phyloP scores from a whole-genome alignment of 2,329 filamentous ascomycete species.

The Xenoacremonium recifei region DNA sequence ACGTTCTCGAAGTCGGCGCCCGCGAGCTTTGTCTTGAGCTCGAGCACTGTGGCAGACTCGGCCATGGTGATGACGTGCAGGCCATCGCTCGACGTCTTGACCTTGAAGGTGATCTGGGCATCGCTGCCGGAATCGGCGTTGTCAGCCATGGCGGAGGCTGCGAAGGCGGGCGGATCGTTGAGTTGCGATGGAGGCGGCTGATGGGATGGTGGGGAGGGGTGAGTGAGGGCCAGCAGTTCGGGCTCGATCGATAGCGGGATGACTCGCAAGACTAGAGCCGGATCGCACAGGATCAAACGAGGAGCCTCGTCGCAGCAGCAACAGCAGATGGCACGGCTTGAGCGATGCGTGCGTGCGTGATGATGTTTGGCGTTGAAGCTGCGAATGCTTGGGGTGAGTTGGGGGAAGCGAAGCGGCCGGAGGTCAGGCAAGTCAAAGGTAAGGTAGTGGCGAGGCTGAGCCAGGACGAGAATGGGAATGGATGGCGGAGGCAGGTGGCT shows the following conservation, averaged over 20 bases:
- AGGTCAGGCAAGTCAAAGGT: neutral
- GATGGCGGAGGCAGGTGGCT: too few relatives aligned
- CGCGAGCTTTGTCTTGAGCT: conserved; percentile 88
- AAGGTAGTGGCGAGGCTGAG: neutral
- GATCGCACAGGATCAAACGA: too few relatives aligned
- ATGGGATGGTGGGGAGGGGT: conserved; percentile 2
- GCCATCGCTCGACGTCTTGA: conserved; percentile 92
- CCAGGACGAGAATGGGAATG: neutral
- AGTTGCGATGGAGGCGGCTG: conserved; percentile 2
- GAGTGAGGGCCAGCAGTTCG: too few relatives aligned
- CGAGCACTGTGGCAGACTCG: conserved; percentile 71
- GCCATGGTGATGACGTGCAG: conserved; percentile 81
- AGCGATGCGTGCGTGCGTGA: neutral
- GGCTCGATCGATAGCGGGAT: too few relatives aligned
- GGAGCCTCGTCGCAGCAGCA: too few relatives aligned
- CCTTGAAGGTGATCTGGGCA: conserved; percentile 86
- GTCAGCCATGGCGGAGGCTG: conserved; percentile 58
- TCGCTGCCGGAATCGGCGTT: conserved; percentile 60
- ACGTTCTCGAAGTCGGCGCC: conserved; percentile 81
- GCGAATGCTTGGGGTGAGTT: too few relatives aligned
- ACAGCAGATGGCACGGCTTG: too few relatives aligned
- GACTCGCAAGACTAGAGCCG: too few relatives aligned
- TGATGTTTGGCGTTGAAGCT: neutral
- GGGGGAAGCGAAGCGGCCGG: too few relatives aligned
- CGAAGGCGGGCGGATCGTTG: conserved; percentile 9